These are phyloP conservation scores for Inonotus obliquus DNA, from an alignment of 1,284 basidiomycete genomes.

Conservation along the genomic window DNA sequence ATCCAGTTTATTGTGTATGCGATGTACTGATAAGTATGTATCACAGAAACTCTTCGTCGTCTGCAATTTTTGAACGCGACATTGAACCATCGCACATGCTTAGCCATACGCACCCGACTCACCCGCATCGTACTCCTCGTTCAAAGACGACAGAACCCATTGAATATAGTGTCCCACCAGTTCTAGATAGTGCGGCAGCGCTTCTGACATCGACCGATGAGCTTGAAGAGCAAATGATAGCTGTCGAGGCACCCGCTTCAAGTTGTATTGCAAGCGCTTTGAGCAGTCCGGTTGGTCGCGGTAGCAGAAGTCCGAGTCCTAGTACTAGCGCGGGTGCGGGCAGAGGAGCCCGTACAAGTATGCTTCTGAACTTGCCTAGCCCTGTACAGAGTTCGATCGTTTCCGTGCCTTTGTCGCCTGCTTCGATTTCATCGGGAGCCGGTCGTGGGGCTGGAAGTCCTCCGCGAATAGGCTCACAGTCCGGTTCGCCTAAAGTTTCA, in stretches of 20 bases:
- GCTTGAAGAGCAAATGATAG: conserved; percentile 48
- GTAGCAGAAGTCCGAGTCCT: conserved; percentile 50
- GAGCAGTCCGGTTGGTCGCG: conserved; percentile 14
- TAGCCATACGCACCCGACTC: conserved; percentile 35
- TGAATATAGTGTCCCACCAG: conserved; percentile 68
- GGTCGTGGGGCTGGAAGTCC: conserved; percentile 8
- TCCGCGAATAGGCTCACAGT: not conserved
- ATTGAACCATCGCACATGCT: conserved; percentile 52
- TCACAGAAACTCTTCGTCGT: conserved; percentile 72
- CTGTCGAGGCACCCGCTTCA: conserved; percentile 13
- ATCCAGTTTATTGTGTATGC: no score
- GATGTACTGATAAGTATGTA: conserved; percentile 5
- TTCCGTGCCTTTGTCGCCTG: conserved; percentile 8
- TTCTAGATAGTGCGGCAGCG: conserved; percentile 68
- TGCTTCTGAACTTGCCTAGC: conserved; percentile 42
- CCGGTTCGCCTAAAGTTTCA: conserved; percentile 1
- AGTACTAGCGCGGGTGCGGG: conserved; percentile 33
- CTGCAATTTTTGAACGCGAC: conserved; percentile 79
- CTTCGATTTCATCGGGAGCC: conserved; percentile 2
- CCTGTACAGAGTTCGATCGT: conserved; percentile 14
- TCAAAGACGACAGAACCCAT: conserved; percentile 65
- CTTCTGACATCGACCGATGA: conserved; percentile 51
- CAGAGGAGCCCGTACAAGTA: conserved; percentile 32
- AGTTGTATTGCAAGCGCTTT: conserved; percentile 2
- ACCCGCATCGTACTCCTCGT: conserved; percentile 69